These are phyloP conservation scores for Penicillium frequentans DNA, from an alignment of 2,329 filamentous ascomycete genomes.

Conservation along the genomic window DNA sequence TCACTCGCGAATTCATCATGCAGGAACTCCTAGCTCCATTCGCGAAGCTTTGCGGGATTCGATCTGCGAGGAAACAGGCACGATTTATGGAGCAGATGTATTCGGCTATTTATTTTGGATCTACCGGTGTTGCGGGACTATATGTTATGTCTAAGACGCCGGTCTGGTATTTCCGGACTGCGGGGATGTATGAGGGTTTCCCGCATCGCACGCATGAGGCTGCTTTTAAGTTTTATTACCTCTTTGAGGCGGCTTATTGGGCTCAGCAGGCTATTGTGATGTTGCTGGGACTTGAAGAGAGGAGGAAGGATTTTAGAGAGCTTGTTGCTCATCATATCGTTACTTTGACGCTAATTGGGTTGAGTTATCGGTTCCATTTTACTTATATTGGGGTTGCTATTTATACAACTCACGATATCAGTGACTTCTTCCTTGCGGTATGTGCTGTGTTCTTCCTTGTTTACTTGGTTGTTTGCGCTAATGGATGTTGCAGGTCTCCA, in stretches of 20 bases:
- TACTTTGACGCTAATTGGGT: slow-evolving; percentile 73
- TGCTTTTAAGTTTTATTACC: slow-evolving; percentile 86
- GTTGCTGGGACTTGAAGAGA: slow-evolving; percentile 81
- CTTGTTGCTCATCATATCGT: slow-evolving; percentile 86
- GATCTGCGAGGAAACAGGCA: slow-evolving; percentile 70
- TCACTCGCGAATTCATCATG: slow-evolving; percentile 93
- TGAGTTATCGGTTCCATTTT: slow-evolving; percentile 92
- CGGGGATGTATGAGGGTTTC: slow-evolving; percentile 81
- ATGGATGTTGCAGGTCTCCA: slow-evolving; percentile 64
- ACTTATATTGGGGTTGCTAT: slow-evolving; percentile 88
- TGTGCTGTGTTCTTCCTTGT: not conserved
- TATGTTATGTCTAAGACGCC: slow-evolving; percentile 88
- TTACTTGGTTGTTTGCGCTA: not conserved
- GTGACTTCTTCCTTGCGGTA: slow-evolving; percentile 89
- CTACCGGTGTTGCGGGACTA: slow-evolving; percentile 76
- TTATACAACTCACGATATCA: slow-evolving; percentile 89
- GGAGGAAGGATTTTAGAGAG: slow-evolving; percentile 88
- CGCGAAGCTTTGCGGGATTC: slow-evolving; percentile 66
- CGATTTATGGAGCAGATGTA: slow-evolving; percentile 95
- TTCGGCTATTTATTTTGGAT: slow-evolving; percentile 80
- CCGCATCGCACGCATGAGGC: slow-evolving; percentile 77
- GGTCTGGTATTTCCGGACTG: slow-evolving; percentile 90
- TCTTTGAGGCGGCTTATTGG: slow-evolving; percentile 91
- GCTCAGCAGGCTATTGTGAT: slow-evolving; percentile 86
- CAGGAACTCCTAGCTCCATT: slow-evolving; percentile 77